Evolutionary conservation across 1,284 basidiomycete genomes (phyloP).

Genomic region (Coniferiporia weirii): DNA sequence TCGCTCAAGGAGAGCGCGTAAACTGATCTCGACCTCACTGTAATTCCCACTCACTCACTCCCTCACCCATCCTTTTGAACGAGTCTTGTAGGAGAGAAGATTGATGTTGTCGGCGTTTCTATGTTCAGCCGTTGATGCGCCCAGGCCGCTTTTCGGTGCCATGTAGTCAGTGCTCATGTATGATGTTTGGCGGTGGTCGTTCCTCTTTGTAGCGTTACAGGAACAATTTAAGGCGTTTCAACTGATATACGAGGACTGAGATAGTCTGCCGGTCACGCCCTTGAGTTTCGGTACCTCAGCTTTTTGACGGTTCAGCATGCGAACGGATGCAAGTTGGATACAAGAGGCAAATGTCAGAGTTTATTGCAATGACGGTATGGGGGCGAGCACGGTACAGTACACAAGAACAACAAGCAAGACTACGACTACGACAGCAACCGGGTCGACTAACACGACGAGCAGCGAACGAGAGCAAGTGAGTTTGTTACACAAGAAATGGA

Average conservation of each 20-base stretch:
- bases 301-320: too few relatives aligned
- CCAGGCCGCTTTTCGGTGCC: not conserved
- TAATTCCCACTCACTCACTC: not conserved
- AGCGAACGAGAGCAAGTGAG: not conserved
- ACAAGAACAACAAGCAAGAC: not conserved
- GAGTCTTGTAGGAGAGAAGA: constrained; percentile 11
- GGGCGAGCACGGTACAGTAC: not conserved
- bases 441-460: too few relatives aligned
- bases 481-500: not conserved
- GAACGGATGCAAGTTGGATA: too few relatives aligned
- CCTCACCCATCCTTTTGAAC: constrained; percentile 10
- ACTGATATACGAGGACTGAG: constrained; percentile 20
- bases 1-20: constrained; percentile 43
- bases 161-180: constrained; percentile 3
- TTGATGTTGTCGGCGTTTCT: constrained; percentile 7
- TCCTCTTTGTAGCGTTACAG: constrained; percentile 6
- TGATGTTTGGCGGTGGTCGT: constrained; percentile 17
- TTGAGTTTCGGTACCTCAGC: not conserved
- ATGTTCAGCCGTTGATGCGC: not conserved
- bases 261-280: not conserved
- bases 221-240: constrained; percentile 20
- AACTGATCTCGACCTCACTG: constrained; percentile 22
- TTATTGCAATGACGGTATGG: not conserved
- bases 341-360: too few relatives aligned
- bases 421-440: not conserved